Evolutionary conservation across 2,329 filamentous ascomycete genomes (phyloP).

Genomic region (Dothistroma pini): DNA sequence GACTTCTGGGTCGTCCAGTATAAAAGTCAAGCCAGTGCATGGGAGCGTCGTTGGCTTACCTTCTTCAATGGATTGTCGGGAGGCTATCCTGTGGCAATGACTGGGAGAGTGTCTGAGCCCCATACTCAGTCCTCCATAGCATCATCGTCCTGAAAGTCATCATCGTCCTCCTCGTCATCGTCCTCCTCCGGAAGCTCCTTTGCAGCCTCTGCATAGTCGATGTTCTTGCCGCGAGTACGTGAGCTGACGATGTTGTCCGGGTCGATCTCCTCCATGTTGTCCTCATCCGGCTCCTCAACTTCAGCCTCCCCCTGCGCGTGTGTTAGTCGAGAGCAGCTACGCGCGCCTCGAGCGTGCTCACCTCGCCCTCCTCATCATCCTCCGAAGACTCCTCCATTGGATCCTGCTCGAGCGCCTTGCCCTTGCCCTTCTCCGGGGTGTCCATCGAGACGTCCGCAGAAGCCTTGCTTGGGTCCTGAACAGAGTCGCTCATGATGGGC

Average conservation of each 20-base stretch:
- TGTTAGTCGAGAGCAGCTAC: slow-evolving; percentile 2
- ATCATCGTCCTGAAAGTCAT: slow-evolving; percentile 64
- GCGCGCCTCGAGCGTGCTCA: slow-evolving; percentile 10
- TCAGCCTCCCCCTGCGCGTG: slow-evolving; percentile 15
- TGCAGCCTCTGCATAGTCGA: slow-evolving; percentile 90
- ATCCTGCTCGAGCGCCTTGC: slow-evolving; percentile 67
- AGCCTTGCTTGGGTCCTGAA: slow-evolving; percentile 25
- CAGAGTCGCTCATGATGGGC: slow-evolving; percentile 29
- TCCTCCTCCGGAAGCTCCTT: slow-evolving; percentile 71
- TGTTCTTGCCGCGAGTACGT: slow-evolving; percentile 86
- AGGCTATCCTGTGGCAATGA: neutral
- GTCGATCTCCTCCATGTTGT: slow-evolving; percentile 89
- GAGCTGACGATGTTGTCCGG: slow-evolving; percentile 76
- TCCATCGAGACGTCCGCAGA: slow-evolving; percentile 36
- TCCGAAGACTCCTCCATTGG: slow-evolving; percentile 38
- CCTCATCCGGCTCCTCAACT: slow-evolving; percentile 68
- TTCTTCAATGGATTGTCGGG: neutral
- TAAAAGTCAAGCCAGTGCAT: neutral
- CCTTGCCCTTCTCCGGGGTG: slow-evolving; percentile 74
- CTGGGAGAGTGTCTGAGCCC: neutral
- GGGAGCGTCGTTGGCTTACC: neutral
- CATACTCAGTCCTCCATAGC: slow-evolving; percentile 20
- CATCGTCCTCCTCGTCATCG: slow-evolving; percentile 76
- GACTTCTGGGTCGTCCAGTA: neutral
- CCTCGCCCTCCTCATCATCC: slow-evolving; percentile 48